Base-by-base conservation (phyloP, 352 stramenopile species). In the Blastocystis sp. region DNA sequence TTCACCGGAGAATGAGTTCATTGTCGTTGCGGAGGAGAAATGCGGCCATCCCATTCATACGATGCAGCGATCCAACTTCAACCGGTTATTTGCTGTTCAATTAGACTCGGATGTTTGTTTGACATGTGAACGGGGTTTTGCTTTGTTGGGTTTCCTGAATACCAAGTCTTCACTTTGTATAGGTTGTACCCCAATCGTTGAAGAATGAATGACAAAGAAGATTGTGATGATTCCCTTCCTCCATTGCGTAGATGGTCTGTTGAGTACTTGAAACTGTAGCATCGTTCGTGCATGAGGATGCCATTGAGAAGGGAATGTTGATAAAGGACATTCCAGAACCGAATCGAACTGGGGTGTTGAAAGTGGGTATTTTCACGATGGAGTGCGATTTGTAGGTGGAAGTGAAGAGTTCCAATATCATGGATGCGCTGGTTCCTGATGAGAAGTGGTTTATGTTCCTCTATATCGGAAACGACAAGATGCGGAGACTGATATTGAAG, bases 231-330 rank as follows among this genome's bases (percentile, higher is more conserved):
- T 32, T 21, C 29, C 29, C 24, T 67, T 1, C 14, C 61, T 36
- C 3, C 34, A 27, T 4, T 48, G 61, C n/a, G 61, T 72, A 4
- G 1, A 4, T 46, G 3, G 7, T 72, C n/a, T 0, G 0, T 21
- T n/a, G 11, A 9, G 0, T 42, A 4, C 32, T 72, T 48, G n/a
- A n/a, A 72, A 44, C 42, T 27, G 4, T 44, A 72, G 61, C 34
- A n/a, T 81, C 69, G 29, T 81, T 81, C 27, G 56, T 81, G 14
- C 48, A 81, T 42, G 36, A 61, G 16, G 69, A 81, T 51, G n/a
- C 24, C 36, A 81, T 81, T n/a, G 36, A 64, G 14, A 40, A 64
- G n/a, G 63, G 51, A 9, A 63, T 81, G 18, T 32, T n/a, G 27
- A n/a, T 16, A 4, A 46, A 46, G 46, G 42, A 29, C 42, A 0